Conservation (phyloP, 163 green algal genomes). For the Chlorella variabilis region DNA sequence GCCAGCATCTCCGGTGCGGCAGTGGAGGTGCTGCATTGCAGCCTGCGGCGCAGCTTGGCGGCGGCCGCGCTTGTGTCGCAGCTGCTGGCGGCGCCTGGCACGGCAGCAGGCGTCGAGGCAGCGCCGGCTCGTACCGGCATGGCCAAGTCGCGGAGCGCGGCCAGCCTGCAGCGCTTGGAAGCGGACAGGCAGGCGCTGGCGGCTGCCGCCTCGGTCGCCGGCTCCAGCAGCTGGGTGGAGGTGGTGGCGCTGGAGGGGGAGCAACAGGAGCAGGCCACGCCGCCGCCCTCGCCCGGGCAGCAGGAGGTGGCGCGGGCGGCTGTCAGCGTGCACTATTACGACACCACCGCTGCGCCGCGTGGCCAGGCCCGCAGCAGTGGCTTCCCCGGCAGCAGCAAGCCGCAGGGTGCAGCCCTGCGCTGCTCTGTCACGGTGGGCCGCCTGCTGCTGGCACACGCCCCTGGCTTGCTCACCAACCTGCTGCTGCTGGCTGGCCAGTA, state of each 20-base stretch:
- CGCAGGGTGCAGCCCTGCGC: not conserved
- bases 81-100: constrained; percentile 1
- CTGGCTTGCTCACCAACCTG: constrained; percentile 6
- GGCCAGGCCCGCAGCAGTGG: not conserved
- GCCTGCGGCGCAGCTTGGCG: constrained; percentile 28
- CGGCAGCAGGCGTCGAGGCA: not conserved
- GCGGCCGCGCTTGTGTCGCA: not conserved
- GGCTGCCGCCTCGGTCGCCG: not conserved
- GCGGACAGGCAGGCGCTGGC: not conserved
- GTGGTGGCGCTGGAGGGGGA: constrained; percentile 12
- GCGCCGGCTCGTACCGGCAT: not conserved
- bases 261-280: constrained; percentile 1
- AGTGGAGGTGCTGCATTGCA: constrained; percentile 7
- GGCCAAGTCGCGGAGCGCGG: no score
- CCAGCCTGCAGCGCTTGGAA: not conserved
- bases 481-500: constrained; percentile 9
- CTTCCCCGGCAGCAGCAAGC: not conserved
- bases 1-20: constrained; percentile 5
- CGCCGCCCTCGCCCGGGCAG: no score
- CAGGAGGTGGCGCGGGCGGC: no score
- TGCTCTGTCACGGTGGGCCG: not conserved
- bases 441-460: constrained; percentile 29
- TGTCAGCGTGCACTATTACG: not conserved
- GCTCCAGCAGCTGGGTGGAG: constrained; percentile 26
- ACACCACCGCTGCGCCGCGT: not conserved